Evolutionary conservation across 1,139 yeast species (phyloP), one percentile per base, ranked within the genome.

Genomic region (Lodderomyces orthopsilosis): DNA sequence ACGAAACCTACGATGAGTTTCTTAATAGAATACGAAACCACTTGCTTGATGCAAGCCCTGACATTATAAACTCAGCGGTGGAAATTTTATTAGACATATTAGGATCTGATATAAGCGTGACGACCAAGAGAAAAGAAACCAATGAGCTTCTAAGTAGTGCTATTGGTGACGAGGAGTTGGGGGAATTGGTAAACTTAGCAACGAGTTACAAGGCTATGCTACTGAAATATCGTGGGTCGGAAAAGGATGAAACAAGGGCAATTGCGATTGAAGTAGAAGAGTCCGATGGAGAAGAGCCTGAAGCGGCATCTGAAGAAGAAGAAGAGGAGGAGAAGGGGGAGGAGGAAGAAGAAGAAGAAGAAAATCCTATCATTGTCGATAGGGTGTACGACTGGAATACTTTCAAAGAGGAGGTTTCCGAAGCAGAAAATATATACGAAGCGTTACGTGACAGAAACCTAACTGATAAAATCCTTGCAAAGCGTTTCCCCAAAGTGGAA

Each of bases 71-170:
- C 39, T 77, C 83, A 0, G 75, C 81, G 9, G 80, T 94, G 1
- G 97, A 90, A 57, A 69, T 85, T 6, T 59, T 85, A 0, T 60
- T 90, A 35, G 83, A 79, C 48, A 63, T 75, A 0, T 59, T 90
- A 46, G 84, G 83, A 55, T 73, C 71, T 43, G 83, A 74, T 7
- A 34, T 47, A 13, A 35, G 57, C 44, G 40, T 55, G 46, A 35
- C 49, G 7, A 57, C 54, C 14, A 46, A 75, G 65, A 43, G 85
- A 67, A 42, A 56, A 4, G 68, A 63, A 41, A 47, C 70, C 13
- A 54, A 59, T 13, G 54, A 68, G 6, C 69, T 83, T 6, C 56
- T 90, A 18, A 84, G 73, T 9, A 50, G 61, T 3, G 51, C 58
- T 15, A 51, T 87, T 0, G 52, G 67, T 1, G 78, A 74, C 41